Evolutionary conservation across 1,139 yeast species (phyloP), one percentile per base, ranked within the genome.

Genomic region (Geotrichum klebahnii): DNA sequence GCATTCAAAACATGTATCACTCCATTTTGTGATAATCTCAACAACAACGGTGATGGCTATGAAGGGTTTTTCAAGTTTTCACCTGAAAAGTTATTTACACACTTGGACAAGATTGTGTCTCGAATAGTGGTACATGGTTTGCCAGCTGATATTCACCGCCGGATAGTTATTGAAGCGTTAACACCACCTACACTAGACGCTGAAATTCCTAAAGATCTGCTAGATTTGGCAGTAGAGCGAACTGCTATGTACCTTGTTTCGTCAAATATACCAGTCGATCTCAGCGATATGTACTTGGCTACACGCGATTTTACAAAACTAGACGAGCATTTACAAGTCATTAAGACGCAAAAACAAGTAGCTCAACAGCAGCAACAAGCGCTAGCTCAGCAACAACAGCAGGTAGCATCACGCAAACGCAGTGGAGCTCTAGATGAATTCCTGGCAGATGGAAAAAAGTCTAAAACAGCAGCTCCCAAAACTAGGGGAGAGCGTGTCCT

Each of bases 161-260:
- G 37, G 10, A 26, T 33, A 8, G 51, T 58, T 4, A 45, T 43
- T 3, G 56, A 55, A 16, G 58, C 58, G 12, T 53, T 67, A 5
- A 32, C 45, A 9, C 43, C 48, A 9, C 46, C 51, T n/a, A 53
- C 58, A 5, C 65, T 68, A 2, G 53, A 56, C 3, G 60, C 63
- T 32, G 55, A 59, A 6, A 59, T 52, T 12, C 53, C 46, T 17
- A 48, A 53, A n/a, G 53, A 63, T 8, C 62, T 62, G 17, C 58
- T 53, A 3, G 59, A 54, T 2, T 53, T 46, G 17, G 70, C 65
- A 3, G 50, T 55, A 3, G 40, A 49, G 17, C 58, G 58, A 46
- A 55, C 63, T 6, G 70, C 68, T 2, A 50, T 60, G 41, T 52
- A 55, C 16, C 55, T 69, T 24, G 44, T 69, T 10, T 49, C 60